Evolutionary conservation across 805 yeast species (phyloP).

Genomic region (Lipomyces spencermartinsiae): DNA sequence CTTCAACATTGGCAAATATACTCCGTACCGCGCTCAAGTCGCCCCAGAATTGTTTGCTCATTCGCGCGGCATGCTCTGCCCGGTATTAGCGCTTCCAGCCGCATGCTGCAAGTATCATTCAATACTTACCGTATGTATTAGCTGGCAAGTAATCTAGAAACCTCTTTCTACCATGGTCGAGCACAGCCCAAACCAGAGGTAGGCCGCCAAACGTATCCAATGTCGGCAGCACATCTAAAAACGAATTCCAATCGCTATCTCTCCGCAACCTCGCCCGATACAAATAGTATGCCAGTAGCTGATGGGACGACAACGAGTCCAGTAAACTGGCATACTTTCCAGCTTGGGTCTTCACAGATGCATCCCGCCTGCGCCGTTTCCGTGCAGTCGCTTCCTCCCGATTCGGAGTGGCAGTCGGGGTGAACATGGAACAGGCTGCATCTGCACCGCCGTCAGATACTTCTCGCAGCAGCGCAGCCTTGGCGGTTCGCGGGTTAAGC

Average conservation of each 20-base stretch:
- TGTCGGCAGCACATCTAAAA: constrained; percentile 67
- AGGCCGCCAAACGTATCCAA: constrained; percentile 57
- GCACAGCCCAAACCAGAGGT: constrained; percentile 67
- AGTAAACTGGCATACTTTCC: constrained; percentile 6
- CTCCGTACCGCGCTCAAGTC: constrained; percentile 54
- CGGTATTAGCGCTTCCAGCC: not conserved
- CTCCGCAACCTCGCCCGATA: constrained; percentile 8
- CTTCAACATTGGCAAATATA: not conserved
- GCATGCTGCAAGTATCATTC: not conserved
- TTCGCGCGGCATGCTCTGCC: constrained; percentile 21
- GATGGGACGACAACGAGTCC: constrained; percentile 38
- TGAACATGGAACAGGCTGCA: not conserved
- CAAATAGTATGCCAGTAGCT: constrained; percentile 39
- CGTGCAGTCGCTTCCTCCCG: not conserved
- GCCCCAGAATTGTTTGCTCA: constrained; percentile 44
- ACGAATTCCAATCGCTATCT: constrained; percentile 65
- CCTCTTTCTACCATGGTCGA: constrained; percentile 7
- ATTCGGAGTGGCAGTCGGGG: not conserved
- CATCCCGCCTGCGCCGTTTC: not conserved
- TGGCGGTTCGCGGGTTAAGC: constrained; percentile 52
- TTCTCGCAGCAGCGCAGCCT: constrained; percentile 6
- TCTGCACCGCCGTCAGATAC: not conserved
- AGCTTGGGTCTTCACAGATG: not conserved
- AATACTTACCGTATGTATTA: constrained; percentile 4
- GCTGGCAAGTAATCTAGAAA: constrained; percentile 8